Conservation (phyloP, 345 rosid species). For the Populus nigra region DNA sequence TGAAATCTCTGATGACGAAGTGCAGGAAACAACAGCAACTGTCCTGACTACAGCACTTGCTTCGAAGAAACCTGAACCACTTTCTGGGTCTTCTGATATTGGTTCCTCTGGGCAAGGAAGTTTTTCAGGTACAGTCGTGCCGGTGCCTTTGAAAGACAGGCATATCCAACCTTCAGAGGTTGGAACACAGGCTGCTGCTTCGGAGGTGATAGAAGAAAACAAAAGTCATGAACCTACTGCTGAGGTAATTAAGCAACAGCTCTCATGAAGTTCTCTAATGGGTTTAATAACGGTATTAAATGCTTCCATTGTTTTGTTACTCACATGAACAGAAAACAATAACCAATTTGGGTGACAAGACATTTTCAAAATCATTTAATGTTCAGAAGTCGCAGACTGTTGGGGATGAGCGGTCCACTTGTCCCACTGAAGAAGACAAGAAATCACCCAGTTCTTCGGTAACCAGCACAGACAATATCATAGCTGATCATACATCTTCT, state of each 20-base stretch:
- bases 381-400: constrained; percentile 13
- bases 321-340: constrained; percentile 24
- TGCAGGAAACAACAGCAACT: constrained; percentile 77
- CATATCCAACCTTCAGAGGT: constrained; percentile 36
- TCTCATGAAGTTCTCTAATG: constrained; percentile 9
- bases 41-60: constrained; percentile 74
- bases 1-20: constrained; percentile 11
- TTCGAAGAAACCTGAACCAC: constrained; percentile 49
- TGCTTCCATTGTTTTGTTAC: neutral
- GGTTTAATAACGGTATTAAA: neutral
- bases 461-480: constrained; percentile 20
- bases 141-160: constrained; percentile 27
- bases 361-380: constrained; percentile 31
- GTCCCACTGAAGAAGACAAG: constrained; percentile 25
- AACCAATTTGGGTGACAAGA: constrained; percentile 17
- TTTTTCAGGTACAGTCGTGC: constrained; percentile 45
- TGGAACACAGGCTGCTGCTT: constrained; percentile 17
- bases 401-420: constrained; percentile 25
- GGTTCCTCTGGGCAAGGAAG: constrained; percentile 36
- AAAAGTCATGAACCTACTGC: constrained; percentile 19
- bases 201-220: constrained; percentile 34
- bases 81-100: constrained; percentile 40
- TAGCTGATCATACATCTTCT: constrained; percentile 24
- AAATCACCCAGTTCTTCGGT: constrained; percentile 25
- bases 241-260: constrained; percentile 34